phyloP scores from a whole-genome alignment of 2,329 filamentous ascomycete species.

The Chaetomium globosum region DNA sequence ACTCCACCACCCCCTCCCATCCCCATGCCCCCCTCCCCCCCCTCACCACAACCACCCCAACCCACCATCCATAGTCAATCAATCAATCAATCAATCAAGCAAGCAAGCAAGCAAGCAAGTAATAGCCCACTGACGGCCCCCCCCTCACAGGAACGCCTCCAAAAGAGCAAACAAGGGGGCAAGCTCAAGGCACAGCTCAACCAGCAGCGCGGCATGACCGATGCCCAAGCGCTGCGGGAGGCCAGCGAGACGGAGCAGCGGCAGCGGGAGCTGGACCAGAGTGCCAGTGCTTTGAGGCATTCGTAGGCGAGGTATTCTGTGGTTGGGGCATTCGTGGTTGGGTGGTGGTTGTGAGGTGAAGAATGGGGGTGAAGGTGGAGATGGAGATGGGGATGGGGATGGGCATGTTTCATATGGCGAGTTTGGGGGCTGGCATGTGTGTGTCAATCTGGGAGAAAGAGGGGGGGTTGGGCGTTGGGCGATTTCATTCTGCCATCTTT shows the following conservation, averaged over 20 bases:
- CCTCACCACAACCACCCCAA: neutral
- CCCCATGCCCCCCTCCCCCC: neutral
- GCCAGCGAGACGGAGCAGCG: slow-evolving; percentile 67
- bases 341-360: too few species aligned
- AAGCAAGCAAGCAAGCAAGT: too few species aligned
- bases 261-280: slow-evolving; percentile 68
- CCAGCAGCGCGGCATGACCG: slow-evolving; percentile 74
- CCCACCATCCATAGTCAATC: neutral
- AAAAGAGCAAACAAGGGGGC: slow-evolving; percentile 44
- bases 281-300: slow-evolving; percentile 58
- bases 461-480: neutral
- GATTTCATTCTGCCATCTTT: neutral
- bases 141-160: slow-evolving; percentile 18
- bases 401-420: neutral
- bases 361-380: neutral
- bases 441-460: neutral
- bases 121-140: too few species aligned
- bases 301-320: too few species aligned
- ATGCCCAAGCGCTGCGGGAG: slow-evolving; percentile 67
- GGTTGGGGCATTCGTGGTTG: slow-evolving; percentile 50
- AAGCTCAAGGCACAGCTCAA: slow-evolving; percentile 72
- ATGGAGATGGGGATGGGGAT: neutral
- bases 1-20: neutral
- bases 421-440: neutral
- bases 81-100: too few species aligned